phyloP scores from a whole-genome alignment of 257 asterid genomes.

The Ligustrum vulgare region DNA sequence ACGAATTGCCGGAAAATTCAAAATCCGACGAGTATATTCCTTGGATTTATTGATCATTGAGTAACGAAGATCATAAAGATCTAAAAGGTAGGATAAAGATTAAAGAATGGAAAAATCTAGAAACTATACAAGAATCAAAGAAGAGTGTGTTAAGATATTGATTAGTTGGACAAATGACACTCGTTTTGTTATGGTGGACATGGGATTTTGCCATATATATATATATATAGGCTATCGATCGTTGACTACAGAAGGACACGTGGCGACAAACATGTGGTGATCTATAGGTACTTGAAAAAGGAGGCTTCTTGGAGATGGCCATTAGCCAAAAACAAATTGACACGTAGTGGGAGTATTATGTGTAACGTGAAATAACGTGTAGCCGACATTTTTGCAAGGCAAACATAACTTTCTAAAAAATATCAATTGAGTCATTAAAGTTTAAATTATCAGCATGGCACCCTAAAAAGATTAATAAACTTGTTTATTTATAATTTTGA shows the following conservation, averaged over 20 bases:
- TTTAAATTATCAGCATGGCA: too few species aligned
- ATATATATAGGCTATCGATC: not conserved
- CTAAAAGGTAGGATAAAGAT: not conserved
- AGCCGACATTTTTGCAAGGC: slow-evolving; percentile 44
- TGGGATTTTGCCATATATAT: slow-evolving; percentile 6
- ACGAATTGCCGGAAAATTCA: slow-evolving; percentile 80
- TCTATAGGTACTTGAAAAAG: not conserved
- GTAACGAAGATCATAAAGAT: not conserved
- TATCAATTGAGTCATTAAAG: too few species aligned
- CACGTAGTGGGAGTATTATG: slow-evolving; percentile 32
- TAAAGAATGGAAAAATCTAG: slow-evolving; percentile 10
- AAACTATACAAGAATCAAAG: slow-evolving; percentile 17
- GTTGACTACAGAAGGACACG: slow-evolving; percentile 21
- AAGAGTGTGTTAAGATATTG: not conserved
- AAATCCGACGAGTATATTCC: slow-evolving; percentile 71
- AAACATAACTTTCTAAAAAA: too few species aligned
- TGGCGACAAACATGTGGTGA: slow-evolving; percentile 15
- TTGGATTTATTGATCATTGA: slow-evolving; percentile 52
- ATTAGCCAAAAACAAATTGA: slow-evolving; percentile 8
- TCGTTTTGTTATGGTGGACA: slow-evolving; percentile 8
- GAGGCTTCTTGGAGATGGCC: slow-evolving; percentile 28
- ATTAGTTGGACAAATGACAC: not conserved
- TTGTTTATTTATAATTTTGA: too few species aligned
- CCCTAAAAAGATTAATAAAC: too few species aligned
- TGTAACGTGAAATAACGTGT: slow-evolving; percentile 42